Evolutionary conservation across 2,329 filamentous ascomycete species (phyloP).

Genomic region (Chrysosporium keratinophilum): DNA sequence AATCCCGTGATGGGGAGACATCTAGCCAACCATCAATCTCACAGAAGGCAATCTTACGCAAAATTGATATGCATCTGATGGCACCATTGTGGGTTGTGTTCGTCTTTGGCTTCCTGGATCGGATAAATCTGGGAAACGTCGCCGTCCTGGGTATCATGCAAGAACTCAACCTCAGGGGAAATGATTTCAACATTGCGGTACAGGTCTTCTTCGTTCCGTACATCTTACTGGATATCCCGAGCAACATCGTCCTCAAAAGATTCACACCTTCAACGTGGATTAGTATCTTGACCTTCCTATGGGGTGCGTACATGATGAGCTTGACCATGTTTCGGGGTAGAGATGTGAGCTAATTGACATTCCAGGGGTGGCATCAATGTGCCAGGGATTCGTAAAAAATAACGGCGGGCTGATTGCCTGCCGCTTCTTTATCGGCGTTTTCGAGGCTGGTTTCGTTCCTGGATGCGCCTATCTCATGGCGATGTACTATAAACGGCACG

Average conservation of each 20-base stretch:
- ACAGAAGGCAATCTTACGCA: slow-evolving; percentile 15
- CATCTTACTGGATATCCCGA: slow-evolving; percentile 23
- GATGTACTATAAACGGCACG: slow-evolving; percentile 54
- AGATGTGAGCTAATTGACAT: background rate
- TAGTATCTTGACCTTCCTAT: slow-evolving; percentile 18
- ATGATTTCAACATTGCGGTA: slow-evolving; percentile 31
- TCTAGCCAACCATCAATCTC: background rate
- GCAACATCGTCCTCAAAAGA: slow-evolving; percentile 23
- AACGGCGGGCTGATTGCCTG: slow-evolving; percentile 41
- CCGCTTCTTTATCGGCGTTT: slow-evolving; percentile 43
- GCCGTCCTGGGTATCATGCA: slow-evolving; percentile 18
- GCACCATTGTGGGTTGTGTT: slow-evolving; percentile 19
- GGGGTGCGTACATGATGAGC: slow-evolving; percentile 21
- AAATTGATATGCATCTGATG: slow-evolving; percentile 21
- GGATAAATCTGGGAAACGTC: slow-evolving; percentile 20
- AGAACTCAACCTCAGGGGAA: slow-evolving; percentile 19
- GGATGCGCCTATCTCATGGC: slow-evolving; percentile 49
- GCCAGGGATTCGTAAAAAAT: slow-evolving; percentile 40
- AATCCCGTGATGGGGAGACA: slow-evolving; percentile 1
- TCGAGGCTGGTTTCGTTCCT: slow-evolving; percentile 46
- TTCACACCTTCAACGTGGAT: slow-evolving; percentile 22
- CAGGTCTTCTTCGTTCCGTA: slow-evolving; percentile 26
- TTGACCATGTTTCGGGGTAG: background rate
- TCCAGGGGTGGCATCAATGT: slow-evolving; percentile 38
- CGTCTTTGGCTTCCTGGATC: slow-evolving; percentile 20